phyloP scores from a whole-genome alignment of 2,329 filamentous ascomycete species.

The Eurotiales sp. region DNA sequence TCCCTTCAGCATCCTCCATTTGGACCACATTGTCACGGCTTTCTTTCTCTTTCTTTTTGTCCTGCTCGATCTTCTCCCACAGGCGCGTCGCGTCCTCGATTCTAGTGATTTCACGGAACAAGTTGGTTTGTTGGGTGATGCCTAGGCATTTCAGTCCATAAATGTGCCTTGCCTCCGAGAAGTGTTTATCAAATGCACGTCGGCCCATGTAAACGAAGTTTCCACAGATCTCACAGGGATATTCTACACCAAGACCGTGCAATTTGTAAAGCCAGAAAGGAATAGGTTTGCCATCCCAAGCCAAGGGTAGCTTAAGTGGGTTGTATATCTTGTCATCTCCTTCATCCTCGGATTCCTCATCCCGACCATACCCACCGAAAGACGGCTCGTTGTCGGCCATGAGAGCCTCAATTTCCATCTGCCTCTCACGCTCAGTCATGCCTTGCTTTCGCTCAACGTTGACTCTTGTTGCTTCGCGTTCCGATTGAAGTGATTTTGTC shows the following conservation, averaged over 20 bases:
- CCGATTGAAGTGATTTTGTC: conserved; percentile 75
- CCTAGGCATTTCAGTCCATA: conserved; percentile 92
- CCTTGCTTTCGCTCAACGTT: conserved; percentile 96
- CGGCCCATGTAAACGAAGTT: conserved; percentile 99
- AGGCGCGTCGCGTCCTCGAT: conserved; percentile 85
- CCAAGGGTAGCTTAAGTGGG: conserved; percentile 88
- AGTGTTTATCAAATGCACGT: conserved; percentile 96
- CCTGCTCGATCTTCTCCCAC: conserved; percentile 89
- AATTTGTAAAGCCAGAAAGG: conserved; percentile 98
- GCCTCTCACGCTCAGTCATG: conserved; percentile 94
- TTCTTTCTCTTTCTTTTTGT: conserved; percentile 72
- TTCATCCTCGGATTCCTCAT: conserved; percentile 66
- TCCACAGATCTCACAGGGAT: conserved; percentile 92
- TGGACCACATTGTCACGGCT: conserved; percentile 84
- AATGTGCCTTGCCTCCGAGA: conserved; percentile 88
- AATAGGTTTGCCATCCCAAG: conserved; percentile 98
- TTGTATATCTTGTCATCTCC: conserved; percentile 93
- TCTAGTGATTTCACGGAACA: conserved; percentile 90
- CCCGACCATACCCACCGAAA: conserved; percentile 32
- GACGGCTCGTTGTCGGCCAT: conserved; percentile 57
- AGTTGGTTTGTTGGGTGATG: conserved; percentile 75
- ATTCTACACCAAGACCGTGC: conserved; percentile 91
- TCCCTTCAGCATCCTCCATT: conserved; percentile 97
- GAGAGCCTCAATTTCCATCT: conserved; percentile 87
- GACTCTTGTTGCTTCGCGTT: conserved; percentile 82